A percentile compares a stretch with the other conserved stretches of the same genome.
phyloP scores from a whole-genome alignment of 208 protist species.

The Wallacemonas sp. region DNA sequence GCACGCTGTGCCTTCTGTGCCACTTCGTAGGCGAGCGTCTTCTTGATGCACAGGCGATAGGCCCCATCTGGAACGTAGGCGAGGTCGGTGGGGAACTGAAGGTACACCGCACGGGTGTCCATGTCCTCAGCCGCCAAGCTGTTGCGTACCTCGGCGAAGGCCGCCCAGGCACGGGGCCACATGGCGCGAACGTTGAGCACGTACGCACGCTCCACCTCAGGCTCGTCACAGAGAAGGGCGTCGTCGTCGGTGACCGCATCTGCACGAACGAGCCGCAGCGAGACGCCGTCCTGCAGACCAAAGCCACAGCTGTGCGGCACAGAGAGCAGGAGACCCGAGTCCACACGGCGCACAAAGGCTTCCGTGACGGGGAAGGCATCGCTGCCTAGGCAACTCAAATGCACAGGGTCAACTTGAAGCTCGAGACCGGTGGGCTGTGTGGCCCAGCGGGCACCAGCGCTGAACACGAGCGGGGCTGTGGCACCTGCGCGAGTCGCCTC shows the following conservation, averaged over 20 bases:
- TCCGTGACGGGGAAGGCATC: slow-evolving; percentile 16
- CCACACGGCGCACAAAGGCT: slow-evolving; percentile 34
- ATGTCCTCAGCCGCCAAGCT: neutral
- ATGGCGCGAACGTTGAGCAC: slow-evolving; percentile 22
- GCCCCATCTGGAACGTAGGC: slow-evolving; percentile 43
- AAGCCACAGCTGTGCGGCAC: slow-evolving; percentile 34
- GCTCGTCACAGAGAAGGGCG: slow-evolving; percentile 18
- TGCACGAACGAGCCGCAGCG: slow-evolving; percentile 43
- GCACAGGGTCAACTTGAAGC: slow-evolving; percentile 21
- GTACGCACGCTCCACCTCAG: slow-evolving; percentile 12
- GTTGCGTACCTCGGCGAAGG: neutral
- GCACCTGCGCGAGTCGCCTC: slow-evolving; percentile 10
- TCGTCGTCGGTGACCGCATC: slow-evolving; percentile 22
- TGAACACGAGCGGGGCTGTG: slow-evolving; percentile 7
- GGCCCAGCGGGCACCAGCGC: neutral
- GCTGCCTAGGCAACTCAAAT: slow-evolving; percentile 43
- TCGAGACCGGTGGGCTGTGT: slow-evolving; percentile 25
- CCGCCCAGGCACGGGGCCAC: slow-evolving; percentile 20
- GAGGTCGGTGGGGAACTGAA: slow-evolving; percentile 35
- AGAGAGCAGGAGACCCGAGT: slow-evolving; percentile 32
- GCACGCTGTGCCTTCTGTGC: slow-evolving; percentile 1
- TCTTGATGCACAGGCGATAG: slow-evolving; percentile 48
- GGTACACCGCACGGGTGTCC: slow-evolving; percentile 9
- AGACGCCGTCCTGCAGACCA: slow-evolving; percentile 41
- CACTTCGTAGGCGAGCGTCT: slow-evolving; percentile 26